A percentile compares a stretch with the other conserved stretches of the same genome.
These are phyloP conservation scores for Tylopilus felleus DNA, from an alignment of 768 basidiomycete species.

Conservation along the genomic window DNA sequence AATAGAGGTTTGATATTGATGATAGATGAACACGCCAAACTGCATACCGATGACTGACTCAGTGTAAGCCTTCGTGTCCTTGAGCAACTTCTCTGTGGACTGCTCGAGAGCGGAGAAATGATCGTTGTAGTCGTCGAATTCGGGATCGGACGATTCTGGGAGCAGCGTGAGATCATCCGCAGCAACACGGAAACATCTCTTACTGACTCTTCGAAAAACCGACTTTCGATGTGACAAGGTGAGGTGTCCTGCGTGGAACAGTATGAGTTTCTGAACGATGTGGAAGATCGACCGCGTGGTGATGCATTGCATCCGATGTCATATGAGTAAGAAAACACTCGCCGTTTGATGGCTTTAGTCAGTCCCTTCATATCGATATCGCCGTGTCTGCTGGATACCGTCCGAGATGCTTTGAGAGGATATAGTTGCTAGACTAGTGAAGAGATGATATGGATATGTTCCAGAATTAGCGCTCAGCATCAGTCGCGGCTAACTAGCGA, in stretches of 20 bases:
- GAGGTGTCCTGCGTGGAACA: slow-evolving; percentile 67
- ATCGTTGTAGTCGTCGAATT: slow-evolving; percentile 84
- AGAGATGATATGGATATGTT: slow-evolving; percentile 1
- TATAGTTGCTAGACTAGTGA: background rate
- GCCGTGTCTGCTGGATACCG: slow-evolving; percentile 1
- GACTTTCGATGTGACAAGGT: slow-evolving; percentile 79
- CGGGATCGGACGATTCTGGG: slow-evolving; percentile 76
- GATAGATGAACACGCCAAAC: background rate
- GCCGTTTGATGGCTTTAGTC: slow-evolving; percentile 76
- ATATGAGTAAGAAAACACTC: slow-evolving; percentile 15
- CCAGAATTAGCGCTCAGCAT: background rate
- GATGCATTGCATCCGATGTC: background rate
- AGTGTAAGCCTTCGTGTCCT: slow-evolving; percentile 85
- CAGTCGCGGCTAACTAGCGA: background rate
- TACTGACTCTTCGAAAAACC: slow-evolving; percentile 90
- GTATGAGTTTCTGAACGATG: slow-evolving; percentile 8
- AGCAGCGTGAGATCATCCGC: slow-evolving; percentile 4
- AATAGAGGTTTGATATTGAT: slow-evolving; percentile 1
- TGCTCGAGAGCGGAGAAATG: slow-evolving; percentile 76
- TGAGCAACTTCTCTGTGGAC: slow-evolving; percentile 84
- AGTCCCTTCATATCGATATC: slow-evolving; percentile 82
- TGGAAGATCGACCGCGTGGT: slow-evolving; percentile 4
- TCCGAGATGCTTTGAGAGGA: background rate
- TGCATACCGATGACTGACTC: slow-evolving; percentile 70
- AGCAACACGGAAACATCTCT: background rate